Percentiles rank a stretch among this genome's conserved stretches.
phyloP scores from a whole-genome alignment of 2,329 filamentous ascomycete species.

The Aspergillus intermedius region DNA sequence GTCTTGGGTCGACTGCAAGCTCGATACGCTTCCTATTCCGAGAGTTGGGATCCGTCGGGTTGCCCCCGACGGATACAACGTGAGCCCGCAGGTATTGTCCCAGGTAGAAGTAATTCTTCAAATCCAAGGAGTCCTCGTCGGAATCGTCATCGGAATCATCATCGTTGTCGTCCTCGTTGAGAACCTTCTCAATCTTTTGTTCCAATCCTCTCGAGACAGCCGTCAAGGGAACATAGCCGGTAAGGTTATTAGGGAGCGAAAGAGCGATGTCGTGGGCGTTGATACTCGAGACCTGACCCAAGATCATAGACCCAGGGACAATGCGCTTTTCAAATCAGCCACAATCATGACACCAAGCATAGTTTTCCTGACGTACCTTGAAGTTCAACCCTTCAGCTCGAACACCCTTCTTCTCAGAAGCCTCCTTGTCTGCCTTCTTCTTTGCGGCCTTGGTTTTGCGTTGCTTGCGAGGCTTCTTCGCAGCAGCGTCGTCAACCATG shows the following conservation, averaged over 20 bases:
- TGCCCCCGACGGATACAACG: constrained; percentile 69
- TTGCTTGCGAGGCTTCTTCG: constrained; percentile 33
- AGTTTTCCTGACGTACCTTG: constrained; percentile 54
- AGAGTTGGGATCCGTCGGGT: constrained; percentile 41
- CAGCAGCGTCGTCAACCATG: constrained; percentile 38
- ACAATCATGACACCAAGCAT: not conserved
- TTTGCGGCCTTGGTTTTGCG: constrained; percentile 43
- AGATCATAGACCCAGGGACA: constrained; percentile 74
- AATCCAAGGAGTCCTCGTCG: constrained; percentile 57
- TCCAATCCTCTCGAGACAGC: constrained; percentile 79
- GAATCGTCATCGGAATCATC: constrained; percentile 49
- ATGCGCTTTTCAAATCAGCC: constrained; percentile 58
- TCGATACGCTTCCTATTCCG: constrained; percentile 78
- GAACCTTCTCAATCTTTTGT: constrained; percentile 61
- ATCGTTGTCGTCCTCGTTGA: constrained; percentile 54
- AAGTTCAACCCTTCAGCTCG: constrained; percentile 83
- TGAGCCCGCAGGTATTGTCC: constrained; percentile 85
- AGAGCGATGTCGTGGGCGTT: constrained; percentile 72
- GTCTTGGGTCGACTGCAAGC: constrained; percentile 71
- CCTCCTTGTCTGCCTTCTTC: constrained; percentile 46
- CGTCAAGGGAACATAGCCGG: constrained; percentile 84
- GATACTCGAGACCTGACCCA: constrained; percentile 79
- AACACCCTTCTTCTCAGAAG: constrained; percentile 48
- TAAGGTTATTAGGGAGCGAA: constrained; percentile 85
- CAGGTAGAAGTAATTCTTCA: constrained; percentile 67